Evolutionary conservation across 257 asterid genomes (phyloP), one percentile per base, ranked within the genome.

Genomic region (Jacaranda mimosifolia): DNA sequence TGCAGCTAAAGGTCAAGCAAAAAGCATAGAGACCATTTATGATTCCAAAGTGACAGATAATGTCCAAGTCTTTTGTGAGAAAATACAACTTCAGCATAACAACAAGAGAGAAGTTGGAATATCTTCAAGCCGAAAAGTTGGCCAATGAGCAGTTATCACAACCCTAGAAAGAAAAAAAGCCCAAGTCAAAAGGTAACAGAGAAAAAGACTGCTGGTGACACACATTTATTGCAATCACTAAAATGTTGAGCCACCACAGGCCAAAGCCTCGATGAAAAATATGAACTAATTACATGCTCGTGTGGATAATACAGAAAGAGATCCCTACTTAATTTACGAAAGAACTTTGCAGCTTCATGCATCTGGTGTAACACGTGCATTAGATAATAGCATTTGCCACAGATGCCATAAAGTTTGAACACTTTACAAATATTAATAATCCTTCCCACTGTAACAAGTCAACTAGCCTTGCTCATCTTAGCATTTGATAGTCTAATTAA

Each of bases 71-170:
- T 72, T 39, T n/a, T 15, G 64, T 21, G 45, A 77, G 45, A 80
- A 45, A 72, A 48, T 64, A 78, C 79, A 80, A 58, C 77, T 75
- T 51, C 60, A 57, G 58, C 70, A 59, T 63, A 76, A 75, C 73
- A 71, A 64, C 66, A 70, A 65, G 48, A 40, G 63, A 65, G 6
- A 68, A 46, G 55, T 79, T 57, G 53, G 76, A 79, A 72, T 63
- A 79, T 87, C 88, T 83, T 84, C 89, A 72, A 58, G 72, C 84
- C 71, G 58, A 77, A 85, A 74, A 74, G 80, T 83, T 74, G 86
- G 5, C 77, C 75, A 66, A 79, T 79, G 83, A 81, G 85, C 84
- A 77, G 79, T 83, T 81, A 69, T 89, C 89, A 89, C 91, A 89
- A 85, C 81, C 92, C 92, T 86, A 87, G 63, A 83, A 85, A 83